Percentiles rank a stretch among this genome's conserved stretches.
phyloP scores from a whole-genome alignment of 305 asterid species.

The Rubia tinctorum region DNA sequence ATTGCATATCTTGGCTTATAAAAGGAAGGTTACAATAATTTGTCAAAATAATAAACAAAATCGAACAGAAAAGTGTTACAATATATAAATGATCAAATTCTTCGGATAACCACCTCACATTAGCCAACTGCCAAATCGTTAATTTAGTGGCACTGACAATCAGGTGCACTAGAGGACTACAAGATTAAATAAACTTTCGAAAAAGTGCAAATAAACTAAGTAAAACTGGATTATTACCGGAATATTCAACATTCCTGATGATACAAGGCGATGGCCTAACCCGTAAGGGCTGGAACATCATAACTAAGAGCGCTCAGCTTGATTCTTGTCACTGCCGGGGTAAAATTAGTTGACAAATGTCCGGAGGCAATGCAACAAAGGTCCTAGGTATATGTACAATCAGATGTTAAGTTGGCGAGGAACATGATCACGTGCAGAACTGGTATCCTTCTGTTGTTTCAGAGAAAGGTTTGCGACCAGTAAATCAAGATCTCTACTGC shows the following conservation, averaged over 20 bases:
- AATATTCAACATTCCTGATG: slow-evolving; percentile 15
- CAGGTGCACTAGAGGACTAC: slow-evolving; percentile 43
- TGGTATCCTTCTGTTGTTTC: slow-evolving; percentile 47
- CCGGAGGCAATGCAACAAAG: slow-evolving; percentile 21
- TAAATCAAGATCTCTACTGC: slow-evolving; percentile 56
- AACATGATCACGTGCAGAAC: slow-evolving; percentile 38
- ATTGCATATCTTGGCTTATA: neutral
- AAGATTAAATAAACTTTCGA: neutral
- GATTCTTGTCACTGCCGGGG: slow-evolving; percentile 20
- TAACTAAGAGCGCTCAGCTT: slow-evolving; percentile 20
- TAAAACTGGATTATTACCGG: slow-evolving; percentile 14
- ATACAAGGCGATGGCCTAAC: slow-evolving; percentile 12
- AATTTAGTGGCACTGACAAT: slow-evolving; percentile 42
- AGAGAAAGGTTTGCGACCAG: slow-evolving; percentile 60
- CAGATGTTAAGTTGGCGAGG: slow-evolving; percentile 56
- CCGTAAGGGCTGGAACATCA: slow-evolving; percentile 22
- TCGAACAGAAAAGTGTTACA: neutral
- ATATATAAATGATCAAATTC: slow-evolving; percentile 18
- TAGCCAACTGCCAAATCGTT: slow-evolving; percentile 35
- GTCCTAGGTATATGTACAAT: slow-evolving; percentile 21
- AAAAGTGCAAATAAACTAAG: neutral
- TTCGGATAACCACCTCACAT: slow-evolving; percentile 61
- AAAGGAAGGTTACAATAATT: neutral
- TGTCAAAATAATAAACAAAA: neutral
- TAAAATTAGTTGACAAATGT: slow-evolving; percentile 22